These are phyloP conservation scores for Trichoderma semiorbis DNA, from an alignment of 2,329 filamentous ascomycete genomes.

Conservation along the genomic window DNA sequence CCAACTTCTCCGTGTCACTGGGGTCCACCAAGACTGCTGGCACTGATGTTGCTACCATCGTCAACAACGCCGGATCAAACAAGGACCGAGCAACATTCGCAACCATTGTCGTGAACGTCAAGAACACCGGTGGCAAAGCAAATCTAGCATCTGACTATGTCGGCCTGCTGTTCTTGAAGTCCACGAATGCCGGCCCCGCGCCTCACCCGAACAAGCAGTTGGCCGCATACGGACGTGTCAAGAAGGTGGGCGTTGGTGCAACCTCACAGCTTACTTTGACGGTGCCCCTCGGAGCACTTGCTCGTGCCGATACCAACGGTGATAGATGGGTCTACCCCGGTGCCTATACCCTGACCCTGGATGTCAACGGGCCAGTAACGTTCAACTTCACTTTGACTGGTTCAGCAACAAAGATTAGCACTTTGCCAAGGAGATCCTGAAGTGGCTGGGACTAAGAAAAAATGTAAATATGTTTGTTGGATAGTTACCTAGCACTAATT, in stretches of 20 bases:
- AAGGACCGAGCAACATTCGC: constrained; percentile 1
- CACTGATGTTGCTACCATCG: constrained; percentile 11
- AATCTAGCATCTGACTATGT: constrained; percentile 21
- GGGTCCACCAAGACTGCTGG: background rate
- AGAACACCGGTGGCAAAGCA: constrained; percentile 4
- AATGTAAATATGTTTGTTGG: background rate
- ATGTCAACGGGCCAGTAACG: constrained; percentile 6
- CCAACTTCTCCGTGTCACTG: constrained; percentile 40
- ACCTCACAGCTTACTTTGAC: constrained; percentile 16
- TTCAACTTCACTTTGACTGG: constrained; percentile 18
- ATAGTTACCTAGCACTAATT: background rate
- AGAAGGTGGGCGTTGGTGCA: constrained; percentile 12
- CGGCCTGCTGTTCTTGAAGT: constrained; percentile 19
- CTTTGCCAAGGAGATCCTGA: background rate
- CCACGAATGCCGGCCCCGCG: constrained; percentile 19
- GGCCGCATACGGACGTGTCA: constrained; percentile 20
- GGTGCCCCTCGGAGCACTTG: constrained; percentile 16
- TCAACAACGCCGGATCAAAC: constrained; percentile 16
- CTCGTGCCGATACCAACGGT: constrained; percentile 19
- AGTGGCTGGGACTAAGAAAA: background rate
- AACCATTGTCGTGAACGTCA: constrained; percentile 9
- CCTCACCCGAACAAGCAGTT: constrained; percentile 20
- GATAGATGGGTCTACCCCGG: constrained; percentile 21
- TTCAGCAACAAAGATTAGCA: constrained; percentile 16
- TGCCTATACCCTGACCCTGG: constrained; percentile 17